Evolutionary conservation across 345 rosid species (phyloP).

Genomic region (Corchorus olitorius): DNA sequence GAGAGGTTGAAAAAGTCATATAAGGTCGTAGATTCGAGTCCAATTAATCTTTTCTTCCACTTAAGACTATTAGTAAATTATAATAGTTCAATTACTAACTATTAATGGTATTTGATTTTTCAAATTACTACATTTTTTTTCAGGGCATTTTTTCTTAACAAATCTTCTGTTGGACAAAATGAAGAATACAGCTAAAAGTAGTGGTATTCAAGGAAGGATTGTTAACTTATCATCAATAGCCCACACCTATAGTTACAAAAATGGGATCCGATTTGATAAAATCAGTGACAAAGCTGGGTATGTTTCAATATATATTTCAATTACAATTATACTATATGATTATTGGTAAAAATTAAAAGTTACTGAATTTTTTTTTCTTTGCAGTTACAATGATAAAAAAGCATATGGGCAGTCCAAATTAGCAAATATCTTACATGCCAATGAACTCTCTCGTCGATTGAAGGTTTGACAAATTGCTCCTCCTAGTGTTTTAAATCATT

Average conservation of each 20-base stretch:
- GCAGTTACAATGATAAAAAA: slow-evolving; percentile 78
- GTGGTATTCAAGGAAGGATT: slow-evolving; percentile 78
- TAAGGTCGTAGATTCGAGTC: too few relatives aligned
- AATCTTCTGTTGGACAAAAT: slow-evolving; percentile 79
- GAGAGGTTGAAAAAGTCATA: too few relatives aligned
- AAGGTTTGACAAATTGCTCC: slow-evolving; percentile 43
- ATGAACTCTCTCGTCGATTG: slow-evolving; percentile 82
- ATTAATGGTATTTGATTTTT: too few relatives aligned
- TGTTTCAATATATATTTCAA: neutral
- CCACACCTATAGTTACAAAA: slow-evolving; percentile 59
- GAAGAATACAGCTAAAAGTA: slow-evolving; percentile 58
- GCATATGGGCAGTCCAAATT: slow-evolving; percentile 96
- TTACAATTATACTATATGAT: neutral
- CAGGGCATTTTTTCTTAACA: slow-evolving; percentile 92
- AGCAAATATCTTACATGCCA: slow-evolving; percentile 86
- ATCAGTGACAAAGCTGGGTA: slow-evolving; percentile 57
- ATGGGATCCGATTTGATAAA: slow-evolving; percentile 61
- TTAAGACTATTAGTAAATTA: too few relatives aligned
- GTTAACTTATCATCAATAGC: slow-evolving; percentile 90
- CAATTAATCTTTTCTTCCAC: too few relatives aligned
- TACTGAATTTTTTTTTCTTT: neutral
- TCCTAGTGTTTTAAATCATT: too few relatives aligned
- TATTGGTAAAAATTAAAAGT: neutral
- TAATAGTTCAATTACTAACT: too few relatives aligned
- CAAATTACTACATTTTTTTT: neutral